A percentile compares a stretch with the other conserved stretches of the same genome.
phyloP scores from a whole-genome alignment of 495 filamentous ascomycete species.

The Schizothecium vesticola region DNA sequence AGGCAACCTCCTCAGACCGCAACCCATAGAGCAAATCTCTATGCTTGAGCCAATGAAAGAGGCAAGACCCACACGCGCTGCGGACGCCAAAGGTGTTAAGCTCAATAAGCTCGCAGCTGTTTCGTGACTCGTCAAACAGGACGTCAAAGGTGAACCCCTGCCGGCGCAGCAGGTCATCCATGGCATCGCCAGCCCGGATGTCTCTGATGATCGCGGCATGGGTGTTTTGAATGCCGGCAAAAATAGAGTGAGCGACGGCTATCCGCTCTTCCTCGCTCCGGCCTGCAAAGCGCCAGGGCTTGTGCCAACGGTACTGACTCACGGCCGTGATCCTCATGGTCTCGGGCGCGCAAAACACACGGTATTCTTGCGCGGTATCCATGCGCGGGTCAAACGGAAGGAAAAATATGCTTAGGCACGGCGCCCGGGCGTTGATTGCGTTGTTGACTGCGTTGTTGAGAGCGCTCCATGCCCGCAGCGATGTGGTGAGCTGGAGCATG shows the following conservation, averaged over 20 bases:
- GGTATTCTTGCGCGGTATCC: conserved; percentile 23
- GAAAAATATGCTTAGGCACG: conserved; percentile 13
- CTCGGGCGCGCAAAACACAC: conserved; percentile 29
- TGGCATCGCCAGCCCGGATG: background rate
- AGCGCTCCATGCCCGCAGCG: conserved; percentile 18
- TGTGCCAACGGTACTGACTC: conserved; percentile 34
- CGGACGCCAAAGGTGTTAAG: conserved; percentile 25
- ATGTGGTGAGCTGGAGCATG: conserved; percentile 27
- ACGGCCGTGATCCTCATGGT: conserved; percentile 23
- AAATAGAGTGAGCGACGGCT: conserved; percentile 12
- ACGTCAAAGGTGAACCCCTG: conserved; percentile 30
- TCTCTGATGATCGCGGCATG: conserved; percentile 9
- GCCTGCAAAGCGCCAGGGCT: conserved; percentile 23
- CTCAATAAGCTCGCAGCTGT: conserved; percentile 18
- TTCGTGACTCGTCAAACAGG: conserved; percentile 21
- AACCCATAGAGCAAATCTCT: conserved; percentile 15
- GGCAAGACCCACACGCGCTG: conserved; percentile 25
- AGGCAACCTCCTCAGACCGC: too few species aligned
- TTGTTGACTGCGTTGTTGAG: conserved; percentile 8
- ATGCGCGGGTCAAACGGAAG: conserved; percentile 29
- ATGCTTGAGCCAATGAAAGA: conserved; percentile 27
- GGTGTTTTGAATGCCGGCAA: background rate
- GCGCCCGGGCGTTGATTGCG: background rate
- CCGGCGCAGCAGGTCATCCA: conserved; percentile 14
- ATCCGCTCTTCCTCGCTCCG: background rate